Base-by-base conservation (phyloP, 768 basidiomycete genomes). In the Podaxis carcinomalis region DNA sequence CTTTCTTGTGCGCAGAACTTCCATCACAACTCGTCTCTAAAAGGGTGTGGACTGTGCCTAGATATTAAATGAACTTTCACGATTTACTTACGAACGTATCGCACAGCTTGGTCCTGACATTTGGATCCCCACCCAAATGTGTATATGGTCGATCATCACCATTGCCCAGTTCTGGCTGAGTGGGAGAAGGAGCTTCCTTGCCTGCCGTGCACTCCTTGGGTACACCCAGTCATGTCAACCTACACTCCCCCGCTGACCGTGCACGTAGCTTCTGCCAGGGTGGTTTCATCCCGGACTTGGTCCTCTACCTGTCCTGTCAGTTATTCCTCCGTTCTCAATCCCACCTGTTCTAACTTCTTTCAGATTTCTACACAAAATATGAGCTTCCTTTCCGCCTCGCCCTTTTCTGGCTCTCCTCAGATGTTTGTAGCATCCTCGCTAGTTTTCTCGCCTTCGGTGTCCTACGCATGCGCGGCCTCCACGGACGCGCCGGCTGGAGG, bases 1-100 rank as follows among this genome's bases (percentile, higher is more conserved):
- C 80, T 7, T 86, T 85, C 68, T 68, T 85, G 21, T 74, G 69
- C 39, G 84, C 85, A 0, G 86, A 87, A 64, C 69, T 88, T 16
- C 86, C 87, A 6, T 86, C 85, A 10, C 85, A 87, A 59, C 71
- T 87, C 13, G 70, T 87, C 44, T 85, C 83, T 1, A 88, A 88
- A 69, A 75, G 80, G 11, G 78, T 86, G 46, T 49, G 76, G 68
- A 2, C 42, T 14, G 42, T 23, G 21, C 7, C 46, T n/a, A 1
- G 37, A 23, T 19, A 13, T 51, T 49, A 13, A n/a, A 28, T 40
- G n/a, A 44, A 21, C 6, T 40, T 13, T 1, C 23, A 10, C n/a
- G 10, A 47, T 27, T 47, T 14, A 10, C n/a, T 10, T 51, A 19
- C 35, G 36, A 40, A 6, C 10, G 36, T 28, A 16, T 16, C 11